Percentiles rank a stretch among this genome's conserved stretches.
These are phyloP conservation scores for Cyclotella kingstonii DNA, from an alignment of 108 stramenopile genomes.

Conservation along the genomic window DNA sequence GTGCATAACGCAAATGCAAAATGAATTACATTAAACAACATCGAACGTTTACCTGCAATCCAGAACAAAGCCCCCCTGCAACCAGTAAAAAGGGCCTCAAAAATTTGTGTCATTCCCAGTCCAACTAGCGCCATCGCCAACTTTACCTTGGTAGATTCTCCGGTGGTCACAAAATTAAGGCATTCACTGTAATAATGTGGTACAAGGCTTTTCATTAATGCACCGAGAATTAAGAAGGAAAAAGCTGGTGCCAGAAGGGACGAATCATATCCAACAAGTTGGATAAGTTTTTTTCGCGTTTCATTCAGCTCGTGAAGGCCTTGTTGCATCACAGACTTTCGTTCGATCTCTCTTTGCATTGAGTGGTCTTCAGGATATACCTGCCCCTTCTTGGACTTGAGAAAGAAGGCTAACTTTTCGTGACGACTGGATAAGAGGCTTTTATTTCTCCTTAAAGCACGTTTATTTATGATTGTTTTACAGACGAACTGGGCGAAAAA, in stretches of 20 bases:
- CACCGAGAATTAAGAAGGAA: constrained; percentile 65
- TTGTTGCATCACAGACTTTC: constrained; percentile 20
- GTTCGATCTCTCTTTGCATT: not conserved
- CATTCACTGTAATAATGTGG: constrained; percentile 74
- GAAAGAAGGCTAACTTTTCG: constrained; percentile 7
- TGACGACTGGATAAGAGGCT: constrained; percentile 11
- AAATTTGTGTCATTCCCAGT: constrained; percentile 52
- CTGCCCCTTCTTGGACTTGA: constrained; percentile 1
- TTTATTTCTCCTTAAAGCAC: constrained; percentile 2
- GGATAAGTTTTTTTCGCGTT: constrained; percentile 66
- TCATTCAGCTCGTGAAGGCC: constrained; percentile 55
- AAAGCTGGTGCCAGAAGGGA: constrained; percentile 69
- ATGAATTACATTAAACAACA: not conserved
- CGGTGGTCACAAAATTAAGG: constrained; percentile 66
- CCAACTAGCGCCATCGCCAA: constrained; percentile 57
- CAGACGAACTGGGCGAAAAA: constrained; percentile 36
- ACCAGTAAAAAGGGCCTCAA: constrained; percentile 78
- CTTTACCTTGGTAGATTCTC: constrained; percentile 44
- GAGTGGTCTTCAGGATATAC: not conserved
- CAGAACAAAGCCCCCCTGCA: constrained; percentile 80
- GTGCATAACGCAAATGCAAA: not conserved
- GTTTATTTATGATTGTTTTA: constrained; percentile 28
- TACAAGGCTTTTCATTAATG: constrained; percentile 70
- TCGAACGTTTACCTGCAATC: constrained; percentile 69
- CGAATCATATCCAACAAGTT: constrained; percentile 76